phyloP scores from a whole-genome alignment of 768 basidiomycete species.

The Favolaschia claudopus region DNA sequence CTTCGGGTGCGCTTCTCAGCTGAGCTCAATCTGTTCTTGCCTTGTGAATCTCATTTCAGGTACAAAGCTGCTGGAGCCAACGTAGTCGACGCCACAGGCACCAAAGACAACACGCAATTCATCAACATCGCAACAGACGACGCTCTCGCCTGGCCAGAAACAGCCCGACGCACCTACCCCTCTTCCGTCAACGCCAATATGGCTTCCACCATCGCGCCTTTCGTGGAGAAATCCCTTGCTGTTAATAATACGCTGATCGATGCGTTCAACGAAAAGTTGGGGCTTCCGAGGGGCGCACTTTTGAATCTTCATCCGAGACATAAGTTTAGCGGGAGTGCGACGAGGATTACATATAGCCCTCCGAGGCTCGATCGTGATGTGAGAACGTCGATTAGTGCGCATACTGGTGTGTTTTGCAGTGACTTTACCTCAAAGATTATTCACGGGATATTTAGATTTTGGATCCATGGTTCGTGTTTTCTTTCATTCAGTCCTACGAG shows the following conservation, averaged over 20 bases:
- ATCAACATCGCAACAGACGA: conserved; percentile 61
- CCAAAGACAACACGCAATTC: conserved; percentile 51
- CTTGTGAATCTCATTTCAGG: conserved; percentile 1
- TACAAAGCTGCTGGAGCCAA: conserved; percentile 57
- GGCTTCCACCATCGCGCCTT: conserved; percentile 36
- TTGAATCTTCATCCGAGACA: conserved; percentile 40
- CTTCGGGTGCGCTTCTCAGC: conserved; percentile 41
- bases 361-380: conserved; percentile 46
- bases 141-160: conserved; percentile 50
- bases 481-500: neutral
- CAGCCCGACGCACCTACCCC: conserved; percentile 54
- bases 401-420: conserved; percentile 58
- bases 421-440: neutral
- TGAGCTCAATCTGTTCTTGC: neutral
- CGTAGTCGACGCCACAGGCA: conserved; percentile 53
- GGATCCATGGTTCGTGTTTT: conserved; percentile 32
- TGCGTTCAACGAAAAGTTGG: conserved; percentile 51
- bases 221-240: conserved; percentile 30
- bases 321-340: conserved; percentile 51
- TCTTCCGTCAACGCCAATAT: conserved; percentile 48
- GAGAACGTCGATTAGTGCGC: conserved; percentile 51
- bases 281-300: conserved; percentile 50
- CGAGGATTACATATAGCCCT: conserved; percentile 50
- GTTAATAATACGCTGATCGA: conserved; percentile 50
- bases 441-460: conserved; percentile 28